Evolutionary conservation across 1,284 basidiomycete genomes (phyloP).

Genomic region (Phylloporus gajari): DNA sequence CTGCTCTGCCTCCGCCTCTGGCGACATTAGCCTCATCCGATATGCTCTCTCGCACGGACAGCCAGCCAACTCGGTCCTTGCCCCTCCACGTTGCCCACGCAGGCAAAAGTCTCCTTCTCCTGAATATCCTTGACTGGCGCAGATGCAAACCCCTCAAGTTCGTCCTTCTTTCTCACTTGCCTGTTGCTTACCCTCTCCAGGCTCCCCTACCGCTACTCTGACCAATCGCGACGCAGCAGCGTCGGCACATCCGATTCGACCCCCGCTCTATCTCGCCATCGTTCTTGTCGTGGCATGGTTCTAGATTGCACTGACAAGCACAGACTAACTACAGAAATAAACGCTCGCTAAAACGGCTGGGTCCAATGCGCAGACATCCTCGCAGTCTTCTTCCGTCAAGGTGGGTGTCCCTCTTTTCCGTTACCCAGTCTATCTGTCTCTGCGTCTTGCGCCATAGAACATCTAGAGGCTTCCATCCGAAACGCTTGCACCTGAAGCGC

Average conservation of each 20-base stretch:
- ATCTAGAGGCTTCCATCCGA: slow-evolving; percentile 46
- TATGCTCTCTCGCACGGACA: slow-evolving; percentile 93
- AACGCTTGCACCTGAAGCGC: slow-evolving; percentile 56
- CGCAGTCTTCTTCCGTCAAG: slow-evolving; percentile 21
- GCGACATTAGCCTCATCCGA: slow-evolving; percentile 87
- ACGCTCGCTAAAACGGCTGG: slow-evolving; percentile 77
- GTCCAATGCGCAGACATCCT: slow-evolving; percentile 71
- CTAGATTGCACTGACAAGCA: slow-evolving; percentile 86
- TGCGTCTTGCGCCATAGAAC: slow-evolving; percentile 41
- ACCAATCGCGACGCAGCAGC: slow-evolving; percentile 70
- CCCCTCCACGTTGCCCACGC: slow-evolving; percentile 92
- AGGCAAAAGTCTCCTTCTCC: slow-evolving; percentile 86
- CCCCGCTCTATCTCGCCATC: slow-evolving; percentile 80
- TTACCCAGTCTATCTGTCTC: slow-evolving; percentile 18
- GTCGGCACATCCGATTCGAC: slow-evolving; percentile 88
- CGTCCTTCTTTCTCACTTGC: slow-evolving; percentile 23
- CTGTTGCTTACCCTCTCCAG: slow-evolving; percentile 49
- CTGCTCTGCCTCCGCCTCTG: slow-evolving; percentile 88
- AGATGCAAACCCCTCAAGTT: slow-evolving; percentile 90
- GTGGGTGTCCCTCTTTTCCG: slow-evolving; percentile 36
- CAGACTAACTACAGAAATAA: slow-evolving; percentile 80
- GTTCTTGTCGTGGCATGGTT: slow-evolving; percentile 80
- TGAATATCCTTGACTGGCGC: slow-evolving; percentile 90
- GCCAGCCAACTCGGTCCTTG: slow-evolving; percentile 91
- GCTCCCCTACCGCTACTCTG: slow-evolving; percentile 82